These are phyloP conservation scores for Phytophthora brassicae DNA, from an alignment of 352 stramenopile species.

Conservation along the genomic window DNA sequence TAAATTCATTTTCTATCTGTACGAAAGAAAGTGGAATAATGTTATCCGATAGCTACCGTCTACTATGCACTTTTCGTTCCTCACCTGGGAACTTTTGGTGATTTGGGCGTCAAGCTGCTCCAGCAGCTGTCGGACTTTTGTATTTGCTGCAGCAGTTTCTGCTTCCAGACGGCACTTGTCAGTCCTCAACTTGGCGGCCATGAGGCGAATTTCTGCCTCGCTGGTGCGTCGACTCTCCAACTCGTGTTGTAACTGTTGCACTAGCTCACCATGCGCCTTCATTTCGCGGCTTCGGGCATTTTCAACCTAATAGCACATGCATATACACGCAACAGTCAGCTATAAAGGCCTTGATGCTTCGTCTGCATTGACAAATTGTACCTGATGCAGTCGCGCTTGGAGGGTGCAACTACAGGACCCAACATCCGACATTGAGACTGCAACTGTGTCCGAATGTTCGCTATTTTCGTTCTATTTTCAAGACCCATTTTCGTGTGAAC, in stretches of 20 bases:
- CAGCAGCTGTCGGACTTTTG: slow-evolving; percentile 21
- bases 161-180: slow-evolving; percentile 52
- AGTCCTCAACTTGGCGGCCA: slow-evolving; percentile 42
- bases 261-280: slow-evolving; percentile 41
- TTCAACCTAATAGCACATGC: slow-evolving; percentile 56
- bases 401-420: slow-evolving; percentile 26
- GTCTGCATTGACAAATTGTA: slow-evolving; percentile 1
- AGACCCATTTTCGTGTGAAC: too few species aligned
- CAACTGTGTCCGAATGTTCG: slow-evolving; percentile 3
- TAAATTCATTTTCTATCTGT: slow-evolving; percentile 16
- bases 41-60: too few species aligned
- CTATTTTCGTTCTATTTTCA: slow-evolving; percentile 19
- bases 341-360: too few species aligned
- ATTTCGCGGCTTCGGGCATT: slow-evolving; percentile 50
- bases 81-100: slow-evolving; percentile 13
- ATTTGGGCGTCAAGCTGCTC: slow-evolving; percentile 24
- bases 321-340: not conserved
- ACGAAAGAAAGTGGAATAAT: not conserved
- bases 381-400: slow-evolving; percentile 47
- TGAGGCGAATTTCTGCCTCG: slow-evolving; percentile 41
- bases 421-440: slow-evolving; percentile 5
- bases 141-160: slow-evolving; percentile 18
- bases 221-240: slow-evolving; percentile 19
- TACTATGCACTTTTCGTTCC: not conserved
- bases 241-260: slow-evolving; percentile 39